These are phyloP conservation scores for Glaciozyma antarctica DNA, from an alignment of 768 basidiomycete species.

Conservation along the genomic window DNA sequence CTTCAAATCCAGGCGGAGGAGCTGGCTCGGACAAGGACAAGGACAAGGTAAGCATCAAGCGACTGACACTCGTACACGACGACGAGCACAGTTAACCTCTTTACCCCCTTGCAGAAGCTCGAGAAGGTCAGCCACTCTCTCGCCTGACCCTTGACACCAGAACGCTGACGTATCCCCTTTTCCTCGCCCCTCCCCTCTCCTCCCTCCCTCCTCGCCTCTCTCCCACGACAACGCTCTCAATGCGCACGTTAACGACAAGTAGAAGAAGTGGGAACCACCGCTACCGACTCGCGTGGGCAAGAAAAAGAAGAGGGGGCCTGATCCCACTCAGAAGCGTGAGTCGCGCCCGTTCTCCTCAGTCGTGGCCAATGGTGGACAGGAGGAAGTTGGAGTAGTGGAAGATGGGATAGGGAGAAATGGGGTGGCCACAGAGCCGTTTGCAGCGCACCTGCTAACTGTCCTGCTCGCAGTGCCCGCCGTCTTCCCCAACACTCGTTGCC, in stretches of 20 bases:
- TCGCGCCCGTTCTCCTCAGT: neutral
- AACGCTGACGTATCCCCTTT: slow-evolving; percentile 22
- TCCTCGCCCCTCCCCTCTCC: neutral
- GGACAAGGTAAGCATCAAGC: slow-evolving; percentile 4
- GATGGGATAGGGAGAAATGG: neutral
- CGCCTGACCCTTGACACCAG: neutral
- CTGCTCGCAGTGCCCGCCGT: slow-evolving; percentile 60
- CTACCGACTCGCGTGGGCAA: slow-evolving; percentile 93
- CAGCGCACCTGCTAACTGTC: neutral
- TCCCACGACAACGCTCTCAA: neutral
- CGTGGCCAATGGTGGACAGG: neutral
- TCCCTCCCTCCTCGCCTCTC: slow-evolving; percentile 5
- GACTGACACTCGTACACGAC: neutral
- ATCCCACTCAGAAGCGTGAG: slow-evolving; percentile 61
- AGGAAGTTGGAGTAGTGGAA: too few relatives aligned
- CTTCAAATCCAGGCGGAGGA: slow-evolving; percentile 4
- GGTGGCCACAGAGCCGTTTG: neutral
- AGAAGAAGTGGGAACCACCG: slow-evolving; percentile 98
- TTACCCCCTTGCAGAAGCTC: slow-evolving; percentile 17
- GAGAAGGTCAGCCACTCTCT: slow-evolving; percentile 20
- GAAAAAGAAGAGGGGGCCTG: slow-evolving; percentile 87
- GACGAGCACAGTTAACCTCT: too few relatives aligned
- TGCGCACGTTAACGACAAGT: slow-evolving; percentile 25
- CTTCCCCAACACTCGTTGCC: slow-evolving; percentile 88
- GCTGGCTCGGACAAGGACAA: slow-evolving; percentile 12